Evolutionary conservation across 2,329 filamentous ascomycete genomes (phyloP).

Genomic region (Raffaelea arxii): DNA sequence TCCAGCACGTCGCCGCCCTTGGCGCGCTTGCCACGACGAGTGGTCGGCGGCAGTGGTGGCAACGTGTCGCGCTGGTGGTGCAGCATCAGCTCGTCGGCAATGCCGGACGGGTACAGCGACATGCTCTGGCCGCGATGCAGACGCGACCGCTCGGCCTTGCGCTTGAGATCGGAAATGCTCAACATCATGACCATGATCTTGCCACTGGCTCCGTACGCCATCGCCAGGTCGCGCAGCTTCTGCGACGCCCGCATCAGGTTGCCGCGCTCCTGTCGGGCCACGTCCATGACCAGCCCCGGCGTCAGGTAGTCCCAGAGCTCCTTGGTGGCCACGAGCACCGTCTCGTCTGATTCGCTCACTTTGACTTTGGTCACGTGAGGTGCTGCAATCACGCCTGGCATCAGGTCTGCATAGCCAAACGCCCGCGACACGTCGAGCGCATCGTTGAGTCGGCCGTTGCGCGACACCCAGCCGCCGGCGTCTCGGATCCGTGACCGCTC

Average conservation of each 20-base stretch:
- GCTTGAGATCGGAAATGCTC: slow-evolving; percentile 82
- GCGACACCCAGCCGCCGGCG: slow-evolving; percentile 89
- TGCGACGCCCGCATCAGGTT: slow-evolving; percentile 94
- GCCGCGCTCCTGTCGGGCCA: slow-evolving; percentile 73
- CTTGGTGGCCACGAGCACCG: slow-evolving; percentile 80
- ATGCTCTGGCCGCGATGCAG: slow-evolving; percentile 70
- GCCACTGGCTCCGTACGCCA: slow-evolving; percentile 84
- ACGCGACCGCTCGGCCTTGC: slow-evolving; percentile 64
- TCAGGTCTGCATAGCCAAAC: slow-evolving; percentile 88
- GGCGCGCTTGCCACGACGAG: slow-evolving; percentile 54
- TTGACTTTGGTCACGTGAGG: slow-evolving; percentile 72
- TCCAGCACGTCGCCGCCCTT: slow-evolving; percentile 61
- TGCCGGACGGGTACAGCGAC: slow-evolving; percentile 69
- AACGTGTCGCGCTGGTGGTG: too few relatives aligned
- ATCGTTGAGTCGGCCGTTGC: slow-evolving; percentile 90
- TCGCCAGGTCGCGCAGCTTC: slow-evolving; percentile 87
- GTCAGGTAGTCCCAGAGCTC: slow-evolving; percentile 95
- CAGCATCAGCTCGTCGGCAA: slow-evolving; percentile 53
- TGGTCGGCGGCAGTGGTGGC: slow-evolving; percentile 48
- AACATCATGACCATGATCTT: slow-evolving; percentile 99
- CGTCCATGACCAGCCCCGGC: slow-evolving; percentile 82
- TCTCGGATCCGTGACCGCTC: slow-evolving; percentile 87
- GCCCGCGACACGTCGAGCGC: slow-evolving; percentile 82
- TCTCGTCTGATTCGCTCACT: slow-evolving; percentile 82
- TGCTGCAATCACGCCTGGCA: slow-evolving; percentile 86